A percentile compares a stretch with the other conserved stretches of the same genome.
Conservation (phyloP, 805 yeast genomes). For the Lachancea dasiensis region DNA sequence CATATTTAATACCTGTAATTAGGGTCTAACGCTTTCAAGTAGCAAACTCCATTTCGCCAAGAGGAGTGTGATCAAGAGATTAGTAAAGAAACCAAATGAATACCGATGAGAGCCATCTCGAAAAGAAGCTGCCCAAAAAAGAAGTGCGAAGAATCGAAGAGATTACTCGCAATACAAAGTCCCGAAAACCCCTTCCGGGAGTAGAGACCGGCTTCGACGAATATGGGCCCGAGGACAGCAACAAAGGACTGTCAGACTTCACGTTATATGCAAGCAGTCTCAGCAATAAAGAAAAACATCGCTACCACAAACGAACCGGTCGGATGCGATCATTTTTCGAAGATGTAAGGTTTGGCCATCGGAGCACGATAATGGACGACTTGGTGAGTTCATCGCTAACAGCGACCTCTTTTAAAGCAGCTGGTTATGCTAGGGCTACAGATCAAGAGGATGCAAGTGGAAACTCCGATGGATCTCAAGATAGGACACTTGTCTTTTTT, state of each 20-base stretch:
- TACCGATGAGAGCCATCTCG: too few relatives aligned
- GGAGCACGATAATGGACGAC: slow-evolving; percentile 50
- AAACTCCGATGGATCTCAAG: background rate
- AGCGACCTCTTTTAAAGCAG: slow-evolving; percentile 26
- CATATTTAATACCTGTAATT: too few relatives aligned
- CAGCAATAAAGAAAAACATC: slow-evolving; percentile 18
- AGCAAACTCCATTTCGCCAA: too few relatives aligned
- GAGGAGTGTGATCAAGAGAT: too few relatives aligned
- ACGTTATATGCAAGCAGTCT: slow-evolving; percentile 14
- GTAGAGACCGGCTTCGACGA: slow-evolving; percentile 8
- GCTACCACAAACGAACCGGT: slow-evolving; percentile 19
- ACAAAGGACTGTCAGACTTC: background rate
- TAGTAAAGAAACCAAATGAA: too few relatives aligned
- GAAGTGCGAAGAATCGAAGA: slow-evolving; percentile 8
- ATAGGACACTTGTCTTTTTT: slow-evolving; percentile 1
- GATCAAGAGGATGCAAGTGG: slow-evolving; percentile 5
- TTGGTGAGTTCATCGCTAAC: slow-evolving; percentile 25
- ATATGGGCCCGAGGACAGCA: slow-evolving; percentile 1
- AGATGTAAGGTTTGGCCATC: slow-evolving; percentile 43
- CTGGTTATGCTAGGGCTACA: slow-evolving; percentile 21
- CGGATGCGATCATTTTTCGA: slow-evolving; percentile 46
- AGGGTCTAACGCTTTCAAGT: too few relatives aligned
- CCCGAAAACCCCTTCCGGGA: slow-evolving; percentile 6
- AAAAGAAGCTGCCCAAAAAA: slow-evolving; percentile 6
- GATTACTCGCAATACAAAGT: slow-evolving; percentile 1